Evolutionary conservation across 768 basidiomycete genomes (phyloP), one percentile per base, ranked within the genome.

Genomic region (Coprinopsis cinerea): DNA sequence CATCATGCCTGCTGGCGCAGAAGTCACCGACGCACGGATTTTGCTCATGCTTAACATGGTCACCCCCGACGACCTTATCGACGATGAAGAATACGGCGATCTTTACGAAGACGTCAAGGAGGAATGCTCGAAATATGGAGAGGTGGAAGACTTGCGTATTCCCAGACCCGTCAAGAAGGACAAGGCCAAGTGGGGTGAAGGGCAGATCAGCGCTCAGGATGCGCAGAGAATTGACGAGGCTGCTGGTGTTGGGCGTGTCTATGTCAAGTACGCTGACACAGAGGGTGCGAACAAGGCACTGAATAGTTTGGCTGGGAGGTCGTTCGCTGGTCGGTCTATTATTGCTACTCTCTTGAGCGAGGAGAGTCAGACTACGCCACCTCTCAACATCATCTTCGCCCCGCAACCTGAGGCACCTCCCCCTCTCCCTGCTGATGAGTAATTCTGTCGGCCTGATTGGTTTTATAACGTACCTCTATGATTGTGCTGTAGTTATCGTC

Each of bases 11-110:
- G 88, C 88, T 6, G 85, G 85, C 47, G 57, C 63, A 49, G 87
- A 88, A 60, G 73, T 75, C 48, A 71, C 67, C 10, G 79, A 85
- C 47, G 79, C 91, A 23, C 83, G 91, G 30, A 93, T 96, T 61
- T 78, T 99, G 59, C 85, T 98, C 64, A 88, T 99, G 86, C 71
- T 99, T 60, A 99, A 98, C 77, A 99, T 99, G 96, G 92, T 99
- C 55, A 89, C 88, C 0, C 65, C 89, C 1, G 96, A 99, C 39
- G 96, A 99, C 61, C 78, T 99, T 41, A 65, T 77, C 15, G 84
- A 92, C 59, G 95, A 98, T 62, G 73, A 84, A 52, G 96, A 99
- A 61, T 99, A 96, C 64, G 82, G 82, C 20, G 96, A 99, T 59
- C 79, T 99, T 51, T 83, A 89, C 53, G 93, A 96, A 62, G 96